Evolutionary conservation across 345 rosid species (phyloP), one percentile per base, ranked within the genome.

Genomic region (Eucalyptus cladocalyx): DNA sequence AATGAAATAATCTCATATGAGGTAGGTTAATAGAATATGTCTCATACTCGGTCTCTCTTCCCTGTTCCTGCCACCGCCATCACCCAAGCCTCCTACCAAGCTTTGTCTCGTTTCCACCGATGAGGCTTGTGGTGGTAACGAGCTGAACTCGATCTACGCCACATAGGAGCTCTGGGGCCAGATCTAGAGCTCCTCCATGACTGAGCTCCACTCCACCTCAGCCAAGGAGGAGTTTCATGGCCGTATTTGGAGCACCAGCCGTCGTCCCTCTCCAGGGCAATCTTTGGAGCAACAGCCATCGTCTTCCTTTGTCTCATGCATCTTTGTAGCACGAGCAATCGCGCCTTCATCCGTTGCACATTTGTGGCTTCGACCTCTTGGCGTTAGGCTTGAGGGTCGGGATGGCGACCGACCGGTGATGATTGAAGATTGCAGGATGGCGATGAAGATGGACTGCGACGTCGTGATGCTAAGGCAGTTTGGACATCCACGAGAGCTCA

Each of bases 381-480:
- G 34, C 0, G 1, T 9, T 11, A 7, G 80, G 7, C 8, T 0
- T 19, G 43, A 18, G 12, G 80, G 7, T 34, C 0, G 12, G 37
- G 43, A 9, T 69, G 14, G 43, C 13, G 42, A 18, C 12, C 43
- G 3, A 4, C 11, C 0, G 23, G 40, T 32, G 80, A 17, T 32
- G 0, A 67, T 32, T 17, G 80, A 67, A 67, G 76, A 67, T 7
- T 1, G 76, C 76, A 1, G 21, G 76, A 67, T 16, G 40, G 37
- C 3, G 5, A 67, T 67, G 18, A 67, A 67, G 40, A 67, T n/a
- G 37, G 21, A n/a, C 1, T 4, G 28, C 0, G 4, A 51, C 23
- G 2, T 34, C 26, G 2, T 5, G 14, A 72, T 17, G 81, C 24
- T 0, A 10, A 18, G 81, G 81, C 43, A 34, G 42, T 42, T 34